Base-by-base conservation (phyloP, 2,329 filamentous ascomycete genomes). In the Coccinonectria pachysandricola region DNA sequence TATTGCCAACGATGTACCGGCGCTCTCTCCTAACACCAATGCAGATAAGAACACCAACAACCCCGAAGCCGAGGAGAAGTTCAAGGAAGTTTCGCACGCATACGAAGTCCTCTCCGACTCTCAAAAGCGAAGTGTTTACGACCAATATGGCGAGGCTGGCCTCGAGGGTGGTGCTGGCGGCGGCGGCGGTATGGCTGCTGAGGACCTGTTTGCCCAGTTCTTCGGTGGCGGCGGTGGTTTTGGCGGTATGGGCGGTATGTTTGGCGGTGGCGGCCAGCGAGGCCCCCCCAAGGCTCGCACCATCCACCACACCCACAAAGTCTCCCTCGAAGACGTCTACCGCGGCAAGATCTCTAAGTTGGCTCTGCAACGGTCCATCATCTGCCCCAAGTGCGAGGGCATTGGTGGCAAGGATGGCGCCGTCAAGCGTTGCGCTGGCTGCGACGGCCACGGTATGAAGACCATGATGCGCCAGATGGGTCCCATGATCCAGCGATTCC, bases 381-480 rank as follows among this genome's bases (percentile, higher is more conserved):
- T 98, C 60, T 98, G 91, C 68, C 68, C 84, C 41, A 87, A 87
- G 63, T 98, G 91, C 57, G 80, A 91, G 33, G 91, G 91, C 38
- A 76, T 86, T 34, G 91, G 91, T 50, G 91, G 91, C 42, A 98
- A 98, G 68, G 88, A 96, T 41, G 91, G 91, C 39, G 84, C 91
- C n/a, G 88, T 96, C 40, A 88, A 87, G 65, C 83, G 81, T 49
- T 98, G 91, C 61, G 53, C 74, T 20, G 82, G 85, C 50, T 98
- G 91, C 58, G 85, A 93, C 49, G 91, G 91, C 42, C 75, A 81
- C 39, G 91, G 91, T 60, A 94, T 95, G 83, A 96, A 96, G 80
- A 95, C 84, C 20, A 96, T 98, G 88, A 95, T 98, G 91, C 82
- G 92, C 54, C 91, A 98, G 64, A 96, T 98, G 87, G 91, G 91